phyloP scores from a whole-genome alignment of 2,329 filamentous ascomycete genomes.

The Botrytis fabae region DNA sequence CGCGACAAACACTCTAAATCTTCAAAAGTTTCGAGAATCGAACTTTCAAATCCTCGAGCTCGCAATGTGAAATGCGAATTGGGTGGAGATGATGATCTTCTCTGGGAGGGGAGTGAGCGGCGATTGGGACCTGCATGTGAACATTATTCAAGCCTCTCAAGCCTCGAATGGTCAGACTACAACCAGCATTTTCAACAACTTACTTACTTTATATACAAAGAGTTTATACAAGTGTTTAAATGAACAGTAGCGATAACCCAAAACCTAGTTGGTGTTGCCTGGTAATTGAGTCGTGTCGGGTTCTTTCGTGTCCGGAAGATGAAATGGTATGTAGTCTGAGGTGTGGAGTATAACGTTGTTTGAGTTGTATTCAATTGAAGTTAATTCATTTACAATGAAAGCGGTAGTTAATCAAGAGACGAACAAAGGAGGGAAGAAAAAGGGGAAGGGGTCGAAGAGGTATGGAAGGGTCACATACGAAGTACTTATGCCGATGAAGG shows the following conservation, averaged over 20 bases:
- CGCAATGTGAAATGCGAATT: not conserved
- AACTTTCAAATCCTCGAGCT: not conserved
- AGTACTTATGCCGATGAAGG: not conserved
- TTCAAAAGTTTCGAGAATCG: not conserved
- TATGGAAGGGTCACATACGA: not conserved
- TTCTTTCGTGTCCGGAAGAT: not conserved
- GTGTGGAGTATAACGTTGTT: not conserved
- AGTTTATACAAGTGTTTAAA: not conserved
- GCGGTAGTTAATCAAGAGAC: no score
- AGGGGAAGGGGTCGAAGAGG: not conserved
- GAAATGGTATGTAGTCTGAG: not conserved
- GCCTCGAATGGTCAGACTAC: not conserved
- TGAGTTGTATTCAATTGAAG: not conserved
- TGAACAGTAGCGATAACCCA: not conserved
- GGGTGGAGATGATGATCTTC: not conserved
- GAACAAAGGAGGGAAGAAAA: not conserved
- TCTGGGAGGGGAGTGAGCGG: not conserved
- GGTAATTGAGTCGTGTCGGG: not conserved
- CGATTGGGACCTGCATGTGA: not conserved
- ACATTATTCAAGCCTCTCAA: not conserved
- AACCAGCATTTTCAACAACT: not conserved
- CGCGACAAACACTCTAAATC: not conserved
- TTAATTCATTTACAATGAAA: not conserved
- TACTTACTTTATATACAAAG: not conserved
- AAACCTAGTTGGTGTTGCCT: not conserved